Evolutionary conservation across 345 rosid genomes (phyloP).

Genomic region (Viola odorata): DNA sequence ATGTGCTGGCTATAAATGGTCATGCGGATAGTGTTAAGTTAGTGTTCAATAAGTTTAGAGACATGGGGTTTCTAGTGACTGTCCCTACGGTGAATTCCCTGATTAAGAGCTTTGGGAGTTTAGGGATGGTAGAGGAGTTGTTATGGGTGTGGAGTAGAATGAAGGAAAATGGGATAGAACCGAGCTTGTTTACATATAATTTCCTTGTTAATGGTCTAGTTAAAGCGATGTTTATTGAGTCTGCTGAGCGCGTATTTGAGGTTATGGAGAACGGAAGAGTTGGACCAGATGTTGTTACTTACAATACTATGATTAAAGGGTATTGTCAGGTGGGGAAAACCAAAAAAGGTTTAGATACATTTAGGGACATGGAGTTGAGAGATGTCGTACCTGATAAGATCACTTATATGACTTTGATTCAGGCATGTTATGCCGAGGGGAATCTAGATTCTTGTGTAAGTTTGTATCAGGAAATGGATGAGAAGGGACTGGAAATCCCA

Average conservation of each 20-base stretch:
- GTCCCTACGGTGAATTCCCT: slow-evolving; percentile 49
- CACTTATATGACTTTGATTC: slow-evolving; percentile 76
- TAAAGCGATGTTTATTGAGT: slow-evolving; percentile 57
- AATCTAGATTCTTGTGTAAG: slow-evolving; percentile 60
- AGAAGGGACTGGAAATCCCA: slow-evolving; percentile 64
- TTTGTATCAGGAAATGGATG: slow-evolving; percentile 79
- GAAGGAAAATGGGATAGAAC: slow-evolving; percentile 80
- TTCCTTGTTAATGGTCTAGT: slow-evolving; percentile 74
- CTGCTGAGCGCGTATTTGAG: slow-evolving; percentile 70
- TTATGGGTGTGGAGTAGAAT: slow-evolving; percentile 87
- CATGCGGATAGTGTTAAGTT: slow-evolving; percentile 45
- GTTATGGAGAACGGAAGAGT: slow-evolving; percentile 68
- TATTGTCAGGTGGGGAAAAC: slow-evolving; percentile 65
- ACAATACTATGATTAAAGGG: slow-evolving; percentile 83
- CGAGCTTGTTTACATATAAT: slow-evolving; percentile 66
- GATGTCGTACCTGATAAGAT: slow-evolving; percentile 72
- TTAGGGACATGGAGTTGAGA: slow-evolving; percentile 63
- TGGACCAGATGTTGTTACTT: slow-evolving; percentile 64
- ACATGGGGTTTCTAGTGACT: slow-evolving; percentile 44
- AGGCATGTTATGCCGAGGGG: slow-evolving; percentile 64
- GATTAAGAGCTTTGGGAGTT: slow-evolving; percentile 72
- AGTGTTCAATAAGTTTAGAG: slow-evolving; percentile 41
- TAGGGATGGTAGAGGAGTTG: slow-evolving; percentile 89
- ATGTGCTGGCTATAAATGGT: slow-evolving; percentile 41
- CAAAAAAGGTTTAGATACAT: slow-evolving; percentile 53